Percentiles rank a stretch among this genome's conserved stretches.
These are phyloP conservation scores for Blastocrithidia nonstop DNA, from an alignment of 208 protist species.

Conservation along the genomic window DNA sequence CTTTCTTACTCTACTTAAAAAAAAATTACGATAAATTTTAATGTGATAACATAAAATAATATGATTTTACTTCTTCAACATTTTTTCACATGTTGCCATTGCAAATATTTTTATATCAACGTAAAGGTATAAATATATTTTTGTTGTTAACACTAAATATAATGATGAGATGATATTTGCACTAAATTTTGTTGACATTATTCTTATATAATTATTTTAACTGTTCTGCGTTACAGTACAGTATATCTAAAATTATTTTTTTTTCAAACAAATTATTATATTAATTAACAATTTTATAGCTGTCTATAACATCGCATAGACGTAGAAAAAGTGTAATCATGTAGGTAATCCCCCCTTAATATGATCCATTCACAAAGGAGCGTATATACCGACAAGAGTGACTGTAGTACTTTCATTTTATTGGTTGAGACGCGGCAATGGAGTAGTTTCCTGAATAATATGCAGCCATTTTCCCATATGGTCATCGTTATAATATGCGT, in stretches of 20 bases:
- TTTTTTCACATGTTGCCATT: slow-evolving; percentile 6
- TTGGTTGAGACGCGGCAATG: slow-evolving; percentile 42
- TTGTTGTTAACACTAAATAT: not conserved
- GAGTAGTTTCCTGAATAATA: slow-evolving; percentile 47
- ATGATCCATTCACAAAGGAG: slow-evolving; percentile 45
- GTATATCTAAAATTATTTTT: no score
- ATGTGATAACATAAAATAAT: no score
- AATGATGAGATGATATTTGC: not conserved
- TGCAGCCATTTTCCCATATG: slow-evolving; percentile 33
- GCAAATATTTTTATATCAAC: slow-evolving; percentile 2
- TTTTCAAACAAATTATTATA: no score
- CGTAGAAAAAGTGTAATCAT: no score
- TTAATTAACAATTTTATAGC: no score
- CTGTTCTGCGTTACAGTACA: no score
- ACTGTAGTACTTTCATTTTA: slow-evolving; percentile 76
- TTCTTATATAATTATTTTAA: no score
- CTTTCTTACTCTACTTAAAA: not conserved
- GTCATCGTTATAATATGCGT: not conserved
- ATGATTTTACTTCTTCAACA: not conserved
- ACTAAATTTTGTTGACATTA: not conserved
- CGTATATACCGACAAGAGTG: slow-evolving; percentile 77
- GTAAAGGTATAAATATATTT: slow-evolving; percentile 2
- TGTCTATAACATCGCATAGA: no score
- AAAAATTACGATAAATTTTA: not conserved
- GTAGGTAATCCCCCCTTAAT: slow-evolving; percentile 69